A percentile compares a stretch with the other conserved stretches of the same genome.
phyloP scores from a whole-genome alignment of 805 yeast genomes.

The Ogataea paradorogensis region DNA sequence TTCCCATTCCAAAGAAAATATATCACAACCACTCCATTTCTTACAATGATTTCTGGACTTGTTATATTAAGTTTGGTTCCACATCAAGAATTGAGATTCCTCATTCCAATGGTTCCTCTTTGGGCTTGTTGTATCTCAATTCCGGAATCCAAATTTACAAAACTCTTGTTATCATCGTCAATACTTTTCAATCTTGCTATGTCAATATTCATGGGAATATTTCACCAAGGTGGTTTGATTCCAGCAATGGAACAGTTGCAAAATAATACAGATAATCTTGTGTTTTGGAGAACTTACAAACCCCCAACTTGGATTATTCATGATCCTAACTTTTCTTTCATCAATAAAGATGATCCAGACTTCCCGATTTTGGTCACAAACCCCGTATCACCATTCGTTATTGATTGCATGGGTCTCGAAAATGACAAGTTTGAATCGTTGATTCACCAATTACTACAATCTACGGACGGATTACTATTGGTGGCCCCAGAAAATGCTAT shows the following conservation, averaged over 20 bases:
- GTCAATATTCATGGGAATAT: conserved; percentile 67
- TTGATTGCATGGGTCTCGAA: conserved; percentile 49
- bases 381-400: conserved; percentile 24
- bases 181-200: conserved; percentile 58
- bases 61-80: conserved; percentile 65
- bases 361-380: conserved; percentile 8
- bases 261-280: conserved; percentile 35
- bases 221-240: conserved; percentile 89
- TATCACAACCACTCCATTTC: conserved; percentile 51
- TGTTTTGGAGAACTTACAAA: conserved; percentile 94
- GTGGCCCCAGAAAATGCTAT: conserved; percentile 31
- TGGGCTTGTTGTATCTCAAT: conserved; percentile 49
- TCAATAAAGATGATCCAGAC: conserved; percentile 22
- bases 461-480: conserved; percentile 14
- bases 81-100: conserved; percentile 92
- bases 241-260: conserved; percentile 52
- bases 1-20: conserved; percentile 41
- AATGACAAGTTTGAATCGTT: conserved; percentile 21
- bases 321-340: conserved; percentile 2
- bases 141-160: conserved; percentile 14
- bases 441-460: conserved; percentile 4
- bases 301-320: conserved; percentile 82
- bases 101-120: conserved; percentile 76
- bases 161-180: conserved; percentile 45
- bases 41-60: conserved; percentile 62